Percentiles rank a stretch among this genome's conserved stretches.
Evolutionary conservation across 2,329 filamentous ascomycete species (phyloP).

Genomic region (Pleoardoris graminearum): DNA sequence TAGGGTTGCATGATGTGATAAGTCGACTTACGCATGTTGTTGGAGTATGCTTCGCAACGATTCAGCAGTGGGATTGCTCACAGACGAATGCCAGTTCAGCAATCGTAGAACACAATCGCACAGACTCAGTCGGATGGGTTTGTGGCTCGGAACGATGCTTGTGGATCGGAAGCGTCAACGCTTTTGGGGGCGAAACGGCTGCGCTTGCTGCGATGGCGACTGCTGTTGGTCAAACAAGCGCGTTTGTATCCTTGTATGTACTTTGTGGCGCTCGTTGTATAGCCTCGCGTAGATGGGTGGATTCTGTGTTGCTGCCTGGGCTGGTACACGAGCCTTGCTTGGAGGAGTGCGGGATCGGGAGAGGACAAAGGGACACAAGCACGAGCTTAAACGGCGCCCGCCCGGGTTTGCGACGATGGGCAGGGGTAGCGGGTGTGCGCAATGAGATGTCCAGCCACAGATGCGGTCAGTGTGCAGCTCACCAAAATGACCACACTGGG

Average conservation of each 20-base stretch:
- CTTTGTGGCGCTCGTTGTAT: not conserved
- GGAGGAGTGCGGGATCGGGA: not conserved
- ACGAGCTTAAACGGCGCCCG: not conserved
- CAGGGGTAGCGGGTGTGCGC: not conserved
- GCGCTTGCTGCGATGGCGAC: not conserved
- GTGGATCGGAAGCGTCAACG: not conserved
- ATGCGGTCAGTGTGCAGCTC: constrained; percentile 9
- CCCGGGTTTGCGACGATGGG: not conserved
- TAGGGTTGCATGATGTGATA: not conserved
- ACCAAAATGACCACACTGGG: not conserved
- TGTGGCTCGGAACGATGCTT: not conserved
- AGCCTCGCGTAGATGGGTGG: not conserved
- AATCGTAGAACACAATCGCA: not conserved
- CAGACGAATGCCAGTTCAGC: not conserved
- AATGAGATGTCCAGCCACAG: not conserved
- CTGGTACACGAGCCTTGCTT: not conserved
- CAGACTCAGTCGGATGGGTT: not conserved
- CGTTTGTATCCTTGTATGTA: not conserved
- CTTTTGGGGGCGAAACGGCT: constrained; percentile 4
- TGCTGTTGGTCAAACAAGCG: constrained; percentile 2
- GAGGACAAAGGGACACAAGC: not conserved
- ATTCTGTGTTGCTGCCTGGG: not conserved
- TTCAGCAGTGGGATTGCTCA: not conserved
- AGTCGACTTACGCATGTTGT: constrained; percentile 6
- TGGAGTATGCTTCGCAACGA: not conserved